Conservation (phyloP, 192 early-diverging fungal species). For the Rhizophagus prolifer region DNA sequence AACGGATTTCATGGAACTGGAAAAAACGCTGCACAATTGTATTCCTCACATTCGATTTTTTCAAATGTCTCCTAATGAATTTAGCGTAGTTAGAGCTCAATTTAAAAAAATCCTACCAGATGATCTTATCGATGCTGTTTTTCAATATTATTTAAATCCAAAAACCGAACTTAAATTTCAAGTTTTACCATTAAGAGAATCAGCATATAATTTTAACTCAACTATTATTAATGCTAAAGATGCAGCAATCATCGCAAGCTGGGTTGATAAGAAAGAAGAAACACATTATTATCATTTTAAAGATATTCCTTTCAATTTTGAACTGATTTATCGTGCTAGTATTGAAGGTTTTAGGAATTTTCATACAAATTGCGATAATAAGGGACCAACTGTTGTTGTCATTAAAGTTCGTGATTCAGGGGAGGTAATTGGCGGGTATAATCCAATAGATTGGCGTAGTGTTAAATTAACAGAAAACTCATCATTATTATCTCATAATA, state of each 20-base stretch:
- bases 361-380: not conserved
- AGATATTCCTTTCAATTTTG: not conserved
- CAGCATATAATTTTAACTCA: not conserved
- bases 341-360: not conserved
- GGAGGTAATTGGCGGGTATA: not conserved
- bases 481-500: not conserved
- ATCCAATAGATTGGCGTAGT: constrained; percentile 1
- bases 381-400: not conserved
- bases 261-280: constrained; percentile 1
- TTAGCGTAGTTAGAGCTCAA: too few species aligned
- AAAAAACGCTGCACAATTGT: not conserved
- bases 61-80: too few species aligned
- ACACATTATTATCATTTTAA: not conserved
- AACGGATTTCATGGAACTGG: not conserved
- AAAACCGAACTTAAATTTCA: not conserved
- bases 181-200: not conserved
- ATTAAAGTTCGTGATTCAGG: not conserved
- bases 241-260: not conserved
- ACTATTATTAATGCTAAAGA: not conserved
- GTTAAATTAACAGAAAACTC: not conserved
- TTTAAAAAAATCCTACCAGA: not conserved
- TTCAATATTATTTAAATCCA: not conserved
- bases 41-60: not conserved
- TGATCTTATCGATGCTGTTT: not conserved
- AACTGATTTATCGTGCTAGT: not conserved